Base-by-base conservation (phyloP, 2,329 filamentous ascomycete genomes). In the Cercospora sesami region DNA sequence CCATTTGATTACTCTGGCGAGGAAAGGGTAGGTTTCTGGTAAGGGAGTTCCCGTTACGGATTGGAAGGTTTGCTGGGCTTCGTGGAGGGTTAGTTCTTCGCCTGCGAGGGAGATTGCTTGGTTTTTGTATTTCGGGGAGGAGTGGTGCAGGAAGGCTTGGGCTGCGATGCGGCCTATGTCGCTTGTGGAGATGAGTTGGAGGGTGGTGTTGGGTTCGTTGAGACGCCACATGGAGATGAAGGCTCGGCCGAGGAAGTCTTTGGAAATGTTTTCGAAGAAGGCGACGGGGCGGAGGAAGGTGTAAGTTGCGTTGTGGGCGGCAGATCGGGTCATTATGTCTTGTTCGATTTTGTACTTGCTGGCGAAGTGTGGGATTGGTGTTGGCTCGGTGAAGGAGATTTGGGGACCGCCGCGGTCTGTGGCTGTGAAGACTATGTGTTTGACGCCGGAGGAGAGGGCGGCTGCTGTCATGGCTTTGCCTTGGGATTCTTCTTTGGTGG, bases 271-370 rank as follows among this genome's bases (percentile, higher is more conserved):
- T 61, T 90, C 87, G 80, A 89, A 86, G 78, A 90, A 90, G 1
- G 85, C 86, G 0, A 86, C 84, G 0, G 88, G 88, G 3, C 88
- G 83, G 2, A 90, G 79, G 45, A 90, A 85, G 0, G 86, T 89
- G 84, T 86, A 90, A 6, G 78, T 78, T 86, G 89, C 88, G 0
- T 45, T 57, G 18, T 48, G 28, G 21, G 33, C 3, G 9, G 80
- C 79, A 5, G 80, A 79, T 4, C 78, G 77, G 8, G 80, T 74
- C 1, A 85, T 79, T n/a, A 91, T 82, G 70, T 91, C 81, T 63
- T 84, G 79, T 78, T 91, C 89, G 72, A 91, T 87, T 10, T 83
- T 77, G 72, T 86, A 83, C 75, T 91, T 91, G 72, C 65, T 71
- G 67, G 82, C 82, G 76, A 91, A 91, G 76, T 91, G 88, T 0